Base-by-base conservation (phyloP, 192 early-diverging fungal species). In the Umbelopsis ramanniana region DNA sequence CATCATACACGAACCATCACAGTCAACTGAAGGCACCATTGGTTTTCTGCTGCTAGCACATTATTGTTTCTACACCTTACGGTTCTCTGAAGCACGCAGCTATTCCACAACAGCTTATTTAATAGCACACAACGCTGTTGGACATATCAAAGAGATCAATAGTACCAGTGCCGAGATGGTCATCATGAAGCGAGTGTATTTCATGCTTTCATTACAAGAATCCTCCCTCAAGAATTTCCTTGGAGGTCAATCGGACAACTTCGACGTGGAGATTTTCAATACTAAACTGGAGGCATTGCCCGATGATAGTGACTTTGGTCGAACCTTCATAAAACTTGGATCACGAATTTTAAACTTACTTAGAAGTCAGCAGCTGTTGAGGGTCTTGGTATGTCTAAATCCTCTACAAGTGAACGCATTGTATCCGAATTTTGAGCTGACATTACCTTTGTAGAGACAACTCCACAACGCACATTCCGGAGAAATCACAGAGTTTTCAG, bases 71-170 rank as follows among this genome's bases (percentile, higher is more conserved):
- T 63, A 29, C 26, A 63, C 57, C 11, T 63, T 63, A 19, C 4
- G 57, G 4, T 63, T 63, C n/a, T 63, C 57, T n/a, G 57, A 63
- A 63, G 57, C 57, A 17, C 26, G 57, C 3, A 22, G 35, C 35
- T 63, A 35, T 35, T 63, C 57, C 29, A n/a, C 57, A 29, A 37
- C 33, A 11, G 57, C 57, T n/a, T 63, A 63, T 63, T 17, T 63
- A 0, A 37, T 63, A 10, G 26, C 57, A 19, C 57, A 63, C 26
- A 35, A 63, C 35, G 57, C 57, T 8, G 57, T 63, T 14, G 33
- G 33, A 29, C 12, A 35, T 37, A 37, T 63, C 17, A 63, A 7
- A 19, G 57, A 63, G 11, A 35, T 19, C 26, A 17, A 63, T n/a
- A 5, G 2, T 12, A 5, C 17, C 0, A 29, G 35, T 37, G 17